A percentile compares a stretch with the other conserved stretches of the same genome.
These are phyloP conservation scores for Patellifolia procumbens DNA, from an alignment of 179 eudicot genomes.

Conservation along the genomic window DNA sequence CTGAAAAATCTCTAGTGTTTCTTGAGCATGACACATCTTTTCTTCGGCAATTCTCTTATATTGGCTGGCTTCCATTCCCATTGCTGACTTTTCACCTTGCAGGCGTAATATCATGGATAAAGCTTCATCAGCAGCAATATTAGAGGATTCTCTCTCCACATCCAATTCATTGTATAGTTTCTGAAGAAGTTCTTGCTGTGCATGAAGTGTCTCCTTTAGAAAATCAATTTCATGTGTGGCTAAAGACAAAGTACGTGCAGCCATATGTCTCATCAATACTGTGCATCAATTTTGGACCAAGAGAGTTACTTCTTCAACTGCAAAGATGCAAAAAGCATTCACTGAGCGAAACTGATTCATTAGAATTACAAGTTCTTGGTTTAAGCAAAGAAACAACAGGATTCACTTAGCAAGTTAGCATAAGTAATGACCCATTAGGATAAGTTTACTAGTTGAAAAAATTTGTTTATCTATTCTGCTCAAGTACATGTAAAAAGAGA, in stretches of 20 bases:
- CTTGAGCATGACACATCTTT: constrained; percentile 80
- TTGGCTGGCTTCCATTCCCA: constrained; percentile 90
- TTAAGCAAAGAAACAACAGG: neutral
- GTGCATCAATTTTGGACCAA: neutral
- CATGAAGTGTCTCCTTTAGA: constrained; percentile 67
- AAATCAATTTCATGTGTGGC: constrained; percentile 40
- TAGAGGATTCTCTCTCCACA: constrained; percentile 83
- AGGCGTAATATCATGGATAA: constrained; percentile 79
- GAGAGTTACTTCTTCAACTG: constrained; percentile 7
- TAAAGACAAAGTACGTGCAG: constrained; percentile 31
- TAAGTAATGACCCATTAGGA: neutral
- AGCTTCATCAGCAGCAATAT: constrained; percentile 82
- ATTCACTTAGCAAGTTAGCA: neutral
- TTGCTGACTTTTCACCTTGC: constrained; percentile 90
- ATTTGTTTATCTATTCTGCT: neutral
- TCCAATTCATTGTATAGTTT: constrained; percentile 80
- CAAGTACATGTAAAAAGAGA: neutral
- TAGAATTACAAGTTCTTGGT: neutral
- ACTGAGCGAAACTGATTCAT: neutral
- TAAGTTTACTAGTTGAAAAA: neutral
- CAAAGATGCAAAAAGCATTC: constrained; percentile 3
- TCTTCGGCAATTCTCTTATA: constrained; percentile 91
- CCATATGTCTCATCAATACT: constrained; percentile 39
- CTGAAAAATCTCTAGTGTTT: constrained; percentile 65
- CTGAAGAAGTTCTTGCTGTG: constrained; percentile 81